Base-by-base conservation (phyloP, 2,329 filamentous ascomycete genomes). In the Aspergillus versicolor region DNA sequence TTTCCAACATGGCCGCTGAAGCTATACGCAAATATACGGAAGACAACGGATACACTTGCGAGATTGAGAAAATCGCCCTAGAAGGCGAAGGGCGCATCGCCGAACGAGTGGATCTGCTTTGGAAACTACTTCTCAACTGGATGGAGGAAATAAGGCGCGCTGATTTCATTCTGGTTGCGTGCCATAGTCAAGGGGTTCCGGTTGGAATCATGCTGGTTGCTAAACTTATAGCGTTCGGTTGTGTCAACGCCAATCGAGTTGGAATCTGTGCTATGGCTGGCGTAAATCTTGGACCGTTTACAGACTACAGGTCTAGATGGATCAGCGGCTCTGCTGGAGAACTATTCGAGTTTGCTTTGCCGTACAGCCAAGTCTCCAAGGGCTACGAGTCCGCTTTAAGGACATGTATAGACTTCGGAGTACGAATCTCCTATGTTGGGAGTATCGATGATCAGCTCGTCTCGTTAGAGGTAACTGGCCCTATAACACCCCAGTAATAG, bases 361-460 rank as follows among this genome's bases (percentile, higher is more conserved):
- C 90, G 0, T 84, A 89, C 55, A 96, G 91, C 69, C 82, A 86
- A 52, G 90, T 97, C 12, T 93, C 91, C 0, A 88, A 88, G 67
- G 85, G 90, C 63, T 95, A 97, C 64, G 86, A 91, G 65, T 80
- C 86, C 27, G 86, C 92, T 0, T 77, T 97, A 3, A 86, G 89
- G 67, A 84, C 84, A 9, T 88, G 89, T 2, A 79, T 99, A 6
- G 83, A 87, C 15, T 88, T 91, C 66, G 92, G 92, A 12, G 90
- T 90, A 13, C 85, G 91, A 41, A 85, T 97, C 48, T 89, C 92
- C 0, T 97, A 92, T 71, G 83, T 96, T 58, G 93, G 93, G 53
- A 97, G 92, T 73, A 95, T 99, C 51, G 94, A 99, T 71, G 94
- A 99, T 73, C 94, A 99, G 73, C 81, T 99, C 2, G 92, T 99